Conservation (phyloP, 2,329 filamentous ascomycete genomes). For the Septoria petroselini region DNA sequence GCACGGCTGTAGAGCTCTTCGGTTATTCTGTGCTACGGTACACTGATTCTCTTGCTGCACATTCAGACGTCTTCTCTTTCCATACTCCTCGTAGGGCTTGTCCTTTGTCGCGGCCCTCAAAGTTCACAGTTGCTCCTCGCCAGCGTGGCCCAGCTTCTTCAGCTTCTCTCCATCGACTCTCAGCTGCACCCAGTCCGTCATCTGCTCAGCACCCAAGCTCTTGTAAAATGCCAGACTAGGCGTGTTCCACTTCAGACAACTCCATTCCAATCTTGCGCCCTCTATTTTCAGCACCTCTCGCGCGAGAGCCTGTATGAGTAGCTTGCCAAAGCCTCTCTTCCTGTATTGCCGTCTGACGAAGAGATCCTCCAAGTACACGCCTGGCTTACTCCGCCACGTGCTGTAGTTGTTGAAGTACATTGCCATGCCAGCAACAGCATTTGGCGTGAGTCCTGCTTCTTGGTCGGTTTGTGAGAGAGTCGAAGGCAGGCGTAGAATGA, state of each 20-base stretch:
- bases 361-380: constrained; percentile 93
- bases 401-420: constrained; percentile 95
- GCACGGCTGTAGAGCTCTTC: too few relatives aligned
- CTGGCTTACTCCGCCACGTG: constrained; percentile 83
- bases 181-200: constrained; percentile 73
- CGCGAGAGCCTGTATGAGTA: constrained; percentile 72
- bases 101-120: too few relatives aligned
- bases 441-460: constrained; percentile 31
- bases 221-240: constrained; percentile 84
- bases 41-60: too few relatives aligned
- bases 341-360: constrained; percentile 71
- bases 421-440: constrained; percentile 68
- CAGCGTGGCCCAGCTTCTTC: constrained; percentile 60
- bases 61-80: too few relatives aligned
- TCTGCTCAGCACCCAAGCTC: constrained; percentile 58
- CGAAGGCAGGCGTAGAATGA: constrained; percentile 54
- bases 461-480: constrained; percentile 30
- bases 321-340: constrained; percentile 74
- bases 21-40: too few relatives aligned
- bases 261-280: constrained; percentile 82
- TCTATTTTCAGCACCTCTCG: constrained; percentile 69
- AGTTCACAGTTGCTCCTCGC: too few relatives aligned
- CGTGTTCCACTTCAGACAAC: constrained; percentile 88
- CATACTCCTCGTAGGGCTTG: too few relatives aligned
- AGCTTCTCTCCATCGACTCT: constrained; percentile 67